A percentile compares a stretch with the other conserved stretches of the same genome.
phyloP scores from a whole-genome alignment of 176 grass and related monocot genomes.

The Ensete glaucum region DNA sequence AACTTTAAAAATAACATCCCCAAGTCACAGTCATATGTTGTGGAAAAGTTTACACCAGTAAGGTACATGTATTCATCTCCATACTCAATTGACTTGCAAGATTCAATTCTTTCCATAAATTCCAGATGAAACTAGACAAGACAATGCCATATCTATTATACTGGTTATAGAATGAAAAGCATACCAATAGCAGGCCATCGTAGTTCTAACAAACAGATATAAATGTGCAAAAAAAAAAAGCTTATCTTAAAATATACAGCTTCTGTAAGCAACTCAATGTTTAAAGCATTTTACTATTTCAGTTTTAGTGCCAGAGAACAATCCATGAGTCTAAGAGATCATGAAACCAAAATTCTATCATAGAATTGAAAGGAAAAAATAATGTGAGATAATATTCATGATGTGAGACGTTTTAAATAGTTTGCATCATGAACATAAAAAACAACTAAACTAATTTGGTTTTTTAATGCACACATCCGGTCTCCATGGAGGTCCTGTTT shows the following conservation, averaged over 20 bases:
- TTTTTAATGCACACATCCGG: not conserved
- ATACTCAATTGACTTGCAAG: too few relatives aligned
- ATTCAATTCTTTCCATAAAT: too few relatives aligned
- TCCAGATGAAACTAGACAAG: too few relatives aligned
- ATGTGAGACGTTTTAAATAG: not conserved
- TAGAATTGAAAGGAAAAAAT: not conserved
- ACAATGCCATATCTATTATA: too few relatives aligned
- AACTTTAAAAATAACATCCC: not conserved
- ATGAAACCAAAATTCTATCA: not conserved
- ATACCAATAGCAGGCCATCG: too few relatives aligned
- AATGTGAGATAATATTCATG: not conserved
- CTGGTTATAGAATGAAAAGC: too few relatives aligned
- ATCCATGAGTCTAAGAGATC: not conserved
- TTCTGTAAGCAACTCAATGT: not conserved
- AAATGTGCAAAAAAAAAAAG: too few relatives aligned
- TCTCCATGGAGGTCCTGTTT: not conserved
- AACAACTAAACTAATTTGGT: not conserved
- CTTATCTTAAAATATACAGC: too few relatives aligned
- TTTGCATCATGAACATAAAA: not conserved
- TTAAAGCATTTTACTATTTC: not conserved
- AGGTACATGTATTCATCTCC: too few relatives aligned
- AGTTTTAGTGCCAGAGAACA: not conserved
- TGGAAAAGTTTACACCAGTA: too few relatives aligned
- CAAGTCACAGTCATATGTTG: too few relatives aligned
- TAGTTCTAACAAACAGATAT: too few relatives aligned